phyloP scores from a whole-genome alignment of 306 rosid genomes.

The Quercus suber region DNA sequence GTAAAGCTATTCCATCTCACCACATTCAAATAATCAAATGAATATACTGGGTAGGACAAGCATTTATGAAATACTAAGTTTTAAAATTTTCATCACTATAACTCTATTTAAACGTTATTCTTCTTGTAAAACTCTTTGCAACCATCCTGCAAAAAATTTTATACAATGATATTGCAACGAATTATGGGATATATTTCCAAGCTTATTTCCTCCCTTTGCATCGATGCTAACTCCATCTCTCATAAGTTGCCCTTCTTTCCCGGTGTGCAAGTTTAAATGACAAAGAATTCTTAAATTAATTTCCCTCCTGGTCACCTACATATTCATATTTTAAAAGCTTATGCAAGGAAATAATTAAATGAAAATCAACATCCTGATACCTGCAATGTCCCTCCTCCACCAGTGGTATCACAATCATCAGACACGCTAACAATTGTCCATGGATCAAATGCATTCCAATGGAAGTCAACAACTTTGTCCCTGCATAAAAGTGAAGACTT shows the following conservation, averaged over 20 bases:
- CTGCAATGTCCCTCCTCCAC: constrained; percentile 99
- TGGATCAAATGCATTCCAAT: constrained; percentile 75
- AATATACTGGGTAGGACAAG: not conserved
- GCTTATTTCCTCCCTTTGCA: not conserved
- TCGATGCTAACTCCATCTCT: not conserved
- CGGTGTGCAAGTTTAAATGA: not conserved
- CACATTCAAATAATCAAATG: not conserved
- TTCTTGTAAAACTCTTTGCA: not conserved
- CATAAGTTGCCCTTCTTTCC: not conserved
- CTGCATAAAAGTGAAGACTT: constrained; percentile 21
- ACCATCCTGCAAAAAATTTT: not conserved
- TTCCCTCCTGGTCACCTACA: constrained; percentile 2
- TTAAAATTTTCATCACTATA: not conserved
- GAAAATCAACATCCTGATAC: constrained; percentile 25
- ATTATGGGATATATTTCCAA: not conserved
- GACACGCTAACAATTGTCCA: constrained; percentile 98
- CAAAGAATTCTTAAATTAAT: not conserved
- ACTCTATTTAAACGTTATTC: not conserved
- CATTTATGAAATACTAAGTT: no score
- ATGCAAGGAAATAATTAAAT: not conserved
- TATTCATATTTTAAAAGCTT: not conserved
- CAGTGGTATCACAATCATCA: constrained; percentile 94
- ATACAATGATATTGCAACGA: not conserved
- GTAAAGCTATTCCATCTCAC: not conserved
- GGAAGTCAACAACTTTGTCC: constrained; percentile 65